Base-by-base conservation (phyloP, 1,139 yeast species). In the Diutina sp. region DNA sequence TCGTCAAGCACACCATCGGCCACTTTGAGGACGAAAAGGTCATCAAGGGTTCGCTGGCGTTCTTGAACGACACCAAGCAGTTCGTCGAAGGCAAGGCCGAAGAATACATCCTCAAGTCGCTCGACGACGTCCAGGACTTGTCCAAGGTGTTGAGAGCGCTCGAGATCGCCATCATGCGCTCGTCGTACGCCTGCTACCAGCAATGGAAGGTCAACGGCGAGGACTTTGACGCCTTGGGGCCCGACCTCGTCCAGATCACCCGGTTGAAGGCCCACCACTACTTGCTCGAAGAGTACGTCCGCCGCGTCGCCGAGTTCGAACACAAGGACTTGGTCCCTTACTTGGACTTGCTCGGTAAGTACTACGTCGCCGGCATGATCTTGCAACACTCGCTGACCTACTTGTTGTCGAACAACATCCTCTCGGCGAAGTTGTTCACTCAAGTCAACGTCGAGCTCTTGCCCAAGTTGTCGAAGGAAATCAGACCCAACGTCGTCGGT, bases 1-100 rank as follows among this genome's bases (percentile, higher is more conserved):
- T 86, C 55, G 72, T 85, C 61, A 87, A 85, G 71, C 76, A 78
- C 63, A 77, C 80, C 57, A 62, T 66, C 51, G 63, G 45, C 69
- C 71, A 73, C 56, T 65, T 72, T 54, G 68, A 69, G 25, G 63
- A 67, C 55, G 73, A 67, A 58, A 72, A 72, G 64, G 64, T 66
- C 58, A 72, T 72, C 56, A 67, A 64, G 58, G 74, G 77, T 57
- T 69, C 71, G 25, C 78, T 80, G 51, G 66, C 68, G 12, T 81
- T 80, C 68, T 73, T 82, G 65, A 69, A 68, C 60, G 69, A 73
- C 56, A 66, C 67, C 59, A 67, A 72, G 60, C 57, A 71, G 56
- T 64, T 62, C 61, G 66, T 74, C 32, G 62, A 74, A 57, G 58
- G 65, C 6, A 67, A 70, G 8, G 72, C 69, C 59, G 62, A 65